These are phyloP conservation scores for Alternaria solani DNA, from an alignment of 2,329 filamentous ascomycete genomes.

Conservation along the genomic window DNA sequence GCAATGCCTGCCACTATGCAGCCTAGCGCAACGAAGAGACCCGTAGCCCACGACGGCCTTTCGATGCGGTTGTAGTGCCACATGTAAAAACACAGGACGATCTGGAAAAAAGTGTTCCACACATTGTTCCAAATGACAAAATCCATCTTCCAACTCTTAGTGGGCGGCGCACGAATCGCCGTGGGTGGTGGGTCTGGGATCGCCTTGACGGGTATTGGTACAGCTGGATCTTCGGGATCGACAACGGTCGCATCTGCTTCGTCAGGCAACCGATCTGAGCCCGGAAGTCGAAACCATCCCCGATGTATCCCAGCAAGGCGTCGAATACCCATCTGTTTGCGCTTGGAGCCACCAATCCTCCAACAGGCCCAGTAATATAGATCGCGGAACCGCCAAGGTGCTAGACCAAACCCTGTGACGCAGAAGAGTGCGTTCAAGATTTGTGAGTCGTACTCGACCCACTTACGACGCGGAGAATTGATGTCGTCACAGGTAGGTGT, in stretches of 20 bases:
- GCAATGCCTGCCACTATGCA: conserved; percentile 73
- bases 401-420: conserved; percentile 83
- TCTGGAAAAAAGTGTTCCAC: conserved; percentile 80
- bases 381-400: conserved; percentile 85
- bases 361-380: conserved; percentile 75
- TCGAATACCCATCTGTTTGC: conserved; percentile 63
- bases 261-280: conserved; percentile 65
- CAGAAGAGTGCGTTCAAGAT: conserved; percentile 86
- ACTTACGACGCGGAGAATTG: conserved; percentile 77
- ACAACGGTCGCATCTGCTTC: conserved; percentile 32
- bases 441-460: conserved; percentile 87
- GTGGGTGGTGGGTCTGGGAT: conserved; percentile 75
- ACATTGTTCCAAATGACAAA: conserved; percentile 81
- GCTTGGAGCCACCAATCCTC: conserved; percentile 61
- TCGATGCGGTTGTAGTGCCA: conserved; percentile 78
- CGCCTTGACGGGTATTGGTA: conserved; percentile 71
- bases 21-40: conserved; percentile 77
- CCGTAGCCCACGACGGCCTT: conserved; percentile 81
- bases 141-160: conserved; percentile 77
- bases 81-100: conserved; percentile 79
- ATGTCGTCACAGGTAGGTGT: conserved; percentile 73
- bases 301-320: conserved; percentile 77
- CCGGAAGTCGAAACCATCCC: conserved; percentile 76
- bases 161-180: conserved; percentile 72
- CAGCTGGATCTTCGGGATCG: conserved; percentile 53